phyloP scores from a whole-genome alignment of 148 eudicot genomes.

The Fagopyrum tataricum region DNA sequence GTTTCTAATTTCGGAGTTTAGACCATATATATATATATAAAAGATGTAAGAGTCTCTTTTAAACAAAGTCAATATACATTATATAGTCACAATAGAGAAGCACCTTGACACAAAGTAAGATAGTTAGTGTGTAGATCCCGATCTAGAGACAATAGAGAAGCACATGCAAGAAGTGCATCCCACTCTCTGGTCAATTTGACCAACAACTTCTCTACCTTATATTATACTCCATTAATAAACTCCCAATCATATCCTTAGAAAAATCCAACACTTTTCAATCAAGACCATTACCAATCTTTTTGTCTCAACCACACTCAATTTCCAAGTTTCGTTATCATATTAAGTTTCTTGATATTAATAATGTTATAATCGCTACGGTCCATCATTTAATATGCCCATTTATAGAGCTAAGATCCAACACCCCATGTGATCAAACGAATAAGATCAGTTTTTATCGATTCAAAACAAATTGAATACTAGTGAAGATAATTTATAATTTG shows the following conservation, averaged over 20 bases:
- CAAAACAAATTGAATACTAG: not conserved
- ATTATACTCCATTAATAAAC: not conserved
- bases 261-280: not conserved
- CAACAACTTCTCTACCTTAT: not conserved
- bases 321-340: not conserved
- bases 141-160: not conserved
- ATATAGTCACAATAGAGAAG: too few species aligned
- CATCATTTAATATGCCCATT: not conserved
- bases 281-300: not conserved
- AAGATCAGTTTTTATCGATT: not conserved
- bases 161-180: not conserved
- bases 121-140: not conserved
- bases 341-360: slow-evolving; percentile 3
- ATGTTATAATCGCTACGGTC: not conserved
- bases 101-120: too few species aligned
- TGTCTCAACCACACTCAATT: not conserved
- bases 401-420: slow-evolving; percentile 32
- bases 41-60: too few species aligned
- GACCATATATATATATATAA: too few species aligned
- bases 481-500: not conserved
- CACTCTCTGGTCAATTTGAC: not conserved
- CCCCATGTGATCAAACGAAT: slow-evolving; percentile 35
- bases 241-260: not conserved
- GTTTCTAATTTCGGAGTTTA: too few species aligned
- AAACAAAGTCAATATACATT: too few species aligned